phyloP scores from a whole-genome alignment of 2,329 filamentous ascomycete species.

The Didymella segeticola region DNA sequence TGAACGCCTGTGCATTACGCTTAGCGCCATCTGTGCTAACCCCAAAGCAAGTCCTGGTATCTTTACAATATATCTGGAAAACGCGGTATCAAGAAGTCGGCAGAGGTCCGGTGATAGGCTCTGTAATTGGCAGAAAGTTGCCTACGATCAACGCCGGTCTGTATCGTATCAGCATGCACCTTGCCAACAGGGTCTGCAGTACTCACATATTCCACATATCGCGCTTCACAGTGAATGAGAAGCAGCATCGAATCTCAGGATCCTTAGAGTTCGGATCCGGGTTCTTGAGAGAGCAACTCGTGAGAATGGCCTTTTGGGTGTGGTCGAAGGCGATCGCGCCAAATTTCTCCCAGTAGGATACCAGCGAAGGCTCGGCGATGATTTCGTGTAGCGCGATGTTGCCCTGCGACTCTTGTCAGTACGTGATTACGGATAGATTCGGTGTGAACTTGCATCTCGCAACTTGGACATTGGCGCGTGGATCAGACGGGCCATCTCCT shows the following conservation, averaged over 20 bases:
- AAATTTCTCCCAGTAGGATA: constrained; percentile 99
- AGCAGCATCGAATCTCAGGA: constrained; percentile 87
- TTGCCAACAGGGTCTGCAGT: too few species aligned
- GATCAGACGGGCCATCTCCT: constrained; percentile 97
- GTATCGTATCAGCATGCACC: constrained; percentile 39
- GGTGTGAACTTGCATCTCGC: constrained; percentile 74
- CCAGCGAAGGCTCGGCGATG: constrained; percentile 90
- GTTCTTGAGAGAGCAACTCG: constrained; percentile 88
- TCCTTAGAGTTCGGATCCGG: constrained; percentile 67
- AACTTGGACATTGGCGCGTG: constrained; percentile 89
- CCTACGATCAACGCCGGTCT: constrained; percentile 91
- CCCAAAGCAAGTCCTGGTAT: not conserved
- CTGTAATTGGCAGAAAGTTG: constrained; percentile 90
- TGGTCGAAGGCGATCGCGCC: constrained; percentile 96
- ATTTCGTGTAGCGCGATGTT: constrained; percentile 96
- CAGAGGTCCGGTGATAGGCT: constrained; percentile 34
- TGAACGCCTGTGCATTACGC: not conserved
- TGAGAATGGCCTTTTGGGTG: constrained; percentile 91
- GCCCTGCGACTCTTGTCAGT: constrained; percentile 65
- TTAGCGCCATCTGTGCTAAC: not conserved
- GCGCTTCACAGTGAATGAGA: constrained; percentile 94
- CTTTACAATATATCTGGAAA: not conserved
- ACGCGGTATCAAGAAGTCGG: constrained; percentile 17
- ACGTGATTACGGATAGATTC: not conserved
- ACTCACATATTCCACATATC: constrained; percentile 96